Conservation (phyloP, 2,329 filamentous ascomycete genomes). For the Beauveria pseudobassiana region DNA sequence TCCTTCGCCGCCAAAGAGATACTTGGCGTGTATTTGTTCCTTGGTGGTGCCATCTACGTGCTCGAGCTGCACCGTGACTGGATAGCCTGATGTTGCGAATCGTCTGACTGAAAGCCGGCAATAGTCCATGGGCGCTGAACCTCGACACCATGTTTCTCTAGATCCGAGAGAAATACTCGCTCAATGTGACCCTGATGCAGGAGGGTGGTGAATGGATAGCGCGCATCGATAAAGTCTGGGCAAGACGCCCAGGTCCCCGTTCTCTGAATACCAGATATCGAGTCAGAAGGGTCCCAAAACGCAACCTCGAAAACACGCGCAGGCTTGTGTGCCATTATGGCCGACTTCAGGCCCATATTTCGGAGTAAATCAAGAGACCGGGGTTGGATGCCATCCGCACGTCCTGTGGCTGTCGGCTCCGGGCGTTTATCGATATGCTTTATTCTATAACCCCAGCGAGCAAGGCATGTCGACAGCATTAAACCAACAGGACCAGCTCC, state of each 20-base stretch:
- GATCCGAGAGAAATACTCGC: conserved; percentile 58
- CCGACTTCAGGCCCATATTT: conserved; percentile 83
- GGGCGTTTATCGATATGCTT: conserved; percentile 90
- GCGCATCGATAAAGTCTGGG: conserved; percentile 70
- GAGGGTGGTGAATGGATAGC: conserved; percentile 63
- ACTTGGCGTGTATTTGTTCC: conserved; percentile 63
- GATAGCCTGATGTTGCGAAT: conserved; percentile 56
- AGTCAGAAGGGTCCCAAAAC: conserved; percentile 60
- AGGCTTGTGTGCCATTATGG: conserved; percentile 80
- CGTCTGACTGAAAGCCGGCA: conserved; percentile 51
- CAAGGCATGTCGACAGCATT: conserved; percentile 78
- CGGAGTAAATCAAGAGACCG: conserved; percentile 78
- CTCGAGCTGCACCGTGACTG: conserved; percentile 70
- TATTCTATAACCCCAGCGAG: conserved; percentile 89
- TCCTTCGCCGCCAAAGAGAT: conserved; percentile 65
- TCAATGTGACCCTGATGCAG: conserved; percentile 68
- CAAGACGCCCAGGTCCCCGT: conserved; percentile 80
- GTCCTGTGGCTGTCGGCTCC: conserved; percentile 76
- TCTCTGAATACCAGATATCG: conserved; percentile 50
- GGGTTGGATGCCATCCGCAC: conserved; percentile 87
- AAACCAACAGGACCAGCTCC: conserved; percentile 86
- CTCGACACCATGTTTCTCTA: conserved; percentile 51
- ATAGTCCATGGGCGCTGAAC: conserved; percentile 62
- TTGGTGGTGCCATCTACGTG: conserved; percentile 65
- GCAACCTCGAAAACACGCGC: conserved; percentile 76